phyloP scores from a whole-genome alignment of 805 yeast genomes.

The Hanseniaspora jakobsenii region DNA sequence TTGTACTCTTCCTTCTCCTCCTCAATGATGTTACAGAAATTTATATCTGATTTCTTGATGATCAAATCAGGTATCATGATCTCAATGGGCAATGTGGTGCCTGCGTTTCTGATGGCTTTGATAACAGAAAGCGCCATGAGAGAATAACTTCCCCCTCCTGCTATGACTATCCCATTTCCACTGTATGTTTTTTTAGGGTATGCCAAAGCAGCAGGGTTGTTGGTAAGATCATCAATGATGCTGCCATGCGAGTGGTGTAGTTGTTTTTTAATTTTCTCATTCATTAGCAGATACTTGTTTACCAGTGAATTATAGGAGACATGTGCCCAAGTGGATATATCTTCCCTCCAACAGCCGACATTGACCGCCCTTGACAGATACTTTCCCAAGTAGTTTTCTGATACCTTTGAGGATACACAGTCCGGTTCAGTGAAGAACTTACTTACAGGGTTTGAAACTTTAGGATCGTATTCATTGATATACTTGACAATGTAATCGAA shows the following conservation, averaged over 20 bases:
- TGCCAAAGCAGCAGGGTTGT: background rate
- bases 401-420: background rate
- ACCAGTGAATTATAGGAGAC: background rate
- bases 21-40: conserved; percentile 49
- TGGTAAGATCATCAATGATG: background rate
- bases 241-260: background rate
- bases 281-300: conserved; percentile 2
- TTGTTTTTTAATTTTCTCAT: background rate
- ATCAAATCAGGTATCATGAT: conserved; percentile 55
- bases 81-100: conserved; percentile 60
- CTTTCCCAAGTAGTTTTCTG: conserved; percentile 1
- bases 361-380: conserved; percentile 2
- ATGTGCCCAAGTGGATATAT: background rate
- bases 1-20: conserved; percentile 36
- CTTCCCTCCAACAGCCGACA: no score
- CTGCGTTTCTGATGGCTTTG: conserved; percentile 45
- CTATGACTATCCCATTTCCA: conserved; percentile 44
- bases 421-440: conserved; percentile 1
- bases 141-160: conserved; percentile 71
- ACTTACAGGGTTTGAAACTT: background rate
- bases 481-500: conserved; percentile 8
- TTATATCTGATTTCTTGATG: conserved; percentile 46
- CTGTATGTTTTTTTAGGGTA: conserved; percentile 10
- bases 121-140: conserved; percentile 59
- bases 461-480: background rate